phyloP scores from a whole-genome alignment of 495 filamentous ascomycete species.

The Penicillium salamii region DNA sequence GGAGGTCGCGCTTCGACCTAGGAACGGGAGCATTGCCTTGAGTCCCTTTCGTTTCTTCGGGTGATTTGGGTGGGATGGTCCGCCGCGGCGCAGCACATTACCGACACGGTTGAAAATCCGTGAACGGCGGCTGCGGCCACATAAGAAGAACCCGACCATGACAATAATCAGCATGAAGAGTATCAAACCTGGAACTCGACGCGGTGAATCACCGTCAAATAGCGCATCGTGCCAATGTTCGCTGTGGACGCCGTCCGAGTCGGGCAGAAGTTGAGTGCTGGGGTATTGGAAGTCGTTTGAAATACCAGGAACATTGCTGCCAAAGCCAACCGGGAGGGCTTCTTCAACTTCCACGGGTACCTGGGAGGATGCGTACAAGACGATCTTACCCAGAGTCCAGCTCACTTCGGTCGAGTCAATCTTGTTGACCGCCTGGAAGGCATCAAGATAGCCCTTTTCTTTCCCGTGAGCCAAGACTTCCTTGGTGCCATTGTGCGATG shows the following conservation, averaged over 20 bases:
- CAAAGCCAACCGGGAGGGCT: conserved; percentile 81
- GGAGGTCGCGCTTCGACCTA: conserved; percentile 53
- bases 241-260: conserved; percentile 48
- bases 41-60: conserved; percentile 53
- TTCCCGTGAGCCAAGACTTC: conserved; percentile 66
- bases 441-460: conserved; percentile 75
- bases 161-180: conserved; percentile 72
- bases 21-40: conserved; percentile 50
- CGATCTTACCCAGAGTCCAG: conserved; percentile 97
- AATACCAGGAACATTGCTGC: conserved; percentile 67
- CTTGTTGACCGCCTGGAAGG: conserved; percentile 93
- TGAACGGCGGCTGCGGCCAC: conserved; percentile 68
- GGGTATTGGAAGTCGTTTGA: conserved; percentile 84
- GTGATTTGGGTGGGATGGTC: conserved; percentile 50
- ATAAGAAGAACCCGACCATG: conserved; percentile 62
- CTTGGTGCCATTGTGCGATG: conserved; percentile 69
- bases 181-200: conserved; percentile 68
- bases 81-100: conserved; percentile 46
- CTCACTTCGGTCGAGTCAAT: conserved; percentile 92
- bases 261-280: conserved; percentile 53
- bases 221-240: conserved; percentile 75
- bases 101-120: conserved; percentile 60
- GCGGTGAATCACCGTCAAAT: conserved; percentile 56
- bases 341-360: conserved; percentile 61
- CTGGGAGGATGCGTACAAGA: conserved; percentile 93